phyloP scores from a whole-genome alignment of 2,329 filamentous ascomycete species.

The Beauveria varroae region DNA sequence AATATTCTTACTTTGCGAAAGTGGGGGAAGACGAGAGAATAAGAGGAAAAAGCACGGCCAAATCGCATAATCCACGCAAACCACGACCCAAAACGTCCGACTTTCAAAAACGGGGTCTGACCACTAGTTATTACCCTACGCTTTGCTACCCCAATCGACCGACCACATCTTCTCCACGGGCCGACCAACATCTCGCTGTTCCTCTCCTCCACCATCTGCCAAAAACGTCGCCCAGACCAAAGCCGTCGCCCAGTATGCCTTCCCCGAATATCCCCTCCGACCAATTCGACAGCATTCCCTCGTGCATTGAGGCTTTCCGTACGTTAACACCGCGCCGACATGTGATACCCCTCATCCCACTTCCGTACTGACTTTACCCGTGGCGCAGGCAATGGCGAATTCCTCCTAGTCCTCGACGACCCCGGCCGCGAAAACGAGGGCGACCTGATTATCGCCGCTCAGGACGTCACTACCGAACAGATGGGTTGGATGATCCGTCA shows the following conservation, averaged over 20 bases:
- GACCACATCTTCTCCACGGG: neutral
- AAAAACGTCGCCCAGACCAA: neutral
- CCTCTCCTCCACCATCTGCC: neutral
- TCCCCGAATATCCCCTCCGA: constrained; percentile 40
- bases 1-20: neutral
- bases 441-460: constrained; percentile 90
- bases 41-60: neutral
- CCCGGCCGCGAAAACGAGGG: constrained; percentile 94
- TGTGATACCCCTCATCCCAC: neutral
- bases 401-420: constrained; percentile 92
- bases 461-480: constrained; percentile 76
- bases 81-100: neutral
- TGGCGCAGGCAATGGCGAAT: constrained; percentile 65
- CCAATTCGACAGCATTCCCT: constrained; percentile 58
- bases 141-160: neutral
- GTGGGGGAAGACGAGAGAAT: neutral
- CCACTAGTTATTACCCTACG: neutral
- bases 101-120: constrained; percentile 1
- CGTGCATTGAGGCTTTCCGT: constrained; percentile 58
- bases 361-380: neutral
- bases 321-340: constrained; percentile 22
- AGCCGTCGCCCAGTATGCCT: constrained; percentile 34
- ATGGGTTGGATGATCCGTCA: constrained; percentile 95
- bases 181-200: neutral
- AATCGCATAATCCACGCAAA: neutral